Conservation (phyloP, 116 monocot genomes). For the Zostera marina region DNA sequence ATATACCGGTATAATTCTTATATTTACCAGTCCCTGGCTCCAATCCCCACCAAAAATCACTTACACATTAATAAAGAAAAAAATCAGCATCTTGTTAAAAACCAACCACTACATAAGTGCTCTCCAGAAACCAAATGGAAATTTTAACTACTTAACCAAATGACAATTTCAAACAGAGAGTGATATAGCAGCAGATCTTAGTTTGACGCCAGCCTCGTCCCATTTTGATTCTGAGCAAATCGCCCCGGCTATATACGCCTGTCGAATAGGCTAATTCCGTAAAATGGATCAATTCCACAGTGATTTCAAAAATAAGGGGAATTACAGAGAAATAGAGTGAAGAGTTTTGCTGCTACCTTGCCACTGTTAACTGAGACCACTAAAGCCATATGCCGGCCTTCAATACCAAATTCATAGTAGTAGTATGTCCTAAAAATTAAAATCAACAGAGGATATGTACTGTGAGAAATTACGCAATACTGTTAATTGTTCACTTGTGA, state of each 20-base stretch:
- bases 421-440: conserved; percentile 61
- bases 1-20: too few species aligned
- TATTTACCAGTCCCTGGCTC: too few species aligned
- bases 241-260: conserved; percentile 75
- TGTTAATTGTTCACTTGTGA: too few species aligned
- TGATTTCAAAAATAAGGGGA: background rate
- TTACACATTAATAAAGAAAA: background rate
- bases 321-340: background rate
- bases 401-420: conserved; percentile 76
- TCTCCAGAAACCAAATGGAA: too few species aligned
- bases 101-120: too few species aligned
- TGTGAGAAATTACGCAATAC: background rate
- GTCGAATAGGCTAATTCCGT: background rate
- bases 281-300: background rate
- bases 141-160: too few species aligned
- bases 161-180: conserved; percentile 47
- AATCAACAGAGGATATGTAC: background rate
- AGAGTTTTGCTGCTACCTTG: conserved; percentile 34
- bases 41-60: background rate
- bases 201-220: conserved; percentile 73
- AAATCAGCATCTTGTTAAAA: too few species aligned
- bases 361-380: conserved; percentile 61
- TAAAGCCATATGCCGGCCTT: conserved; percentile 60
- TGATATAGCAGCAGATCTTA: conserved; percentile 88
- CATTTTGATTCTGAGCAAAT: conserved; percentile 67